Conservation (phyloP, 352 stramenopile genomes). For the Pelagophyceae sp. region DNA sequence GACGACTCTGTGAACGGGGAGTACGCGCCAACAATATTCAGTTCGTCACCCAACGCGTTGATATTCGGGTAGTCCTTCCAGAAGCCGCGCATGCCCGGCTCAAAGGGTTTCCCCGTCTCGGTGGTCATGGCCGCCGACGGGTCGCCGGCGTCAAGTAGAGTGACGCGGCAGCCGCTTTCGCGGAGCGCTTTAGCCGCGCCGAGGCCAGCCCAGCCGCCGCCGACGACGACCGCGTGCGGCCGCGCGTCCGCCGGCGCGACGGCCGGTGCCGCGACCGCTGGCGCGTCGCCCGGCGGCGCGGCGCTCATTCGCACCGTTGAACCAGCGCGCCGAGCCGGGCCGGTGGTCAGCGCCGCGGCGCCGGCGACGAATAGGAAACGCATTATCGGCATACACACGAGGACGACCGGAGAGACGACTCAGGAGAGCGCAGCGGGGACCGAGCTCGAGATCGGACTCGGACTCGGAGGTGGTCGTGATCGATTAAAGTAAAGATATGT, state of each 20-base stretch:
- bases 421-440: too few relatives aligned
- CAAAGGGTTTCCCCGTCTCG: conserved; percentile 46
- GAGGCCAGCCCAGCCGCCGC: conserved; percentile 60
- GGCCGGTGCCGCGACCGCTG: not conserved
- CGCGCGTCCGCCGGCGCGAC: not conserved
- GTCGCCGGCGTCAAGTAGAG: conserved; percentile 52
- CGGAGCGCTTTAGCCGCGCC: conserved; percentile 57
- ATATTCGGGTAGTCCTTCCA: conserved; percentile 74
- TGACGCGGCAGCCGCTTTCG: conserved; percentile 28
- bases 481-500: too few relatives aligned
- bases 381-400: too few relatives aligned
- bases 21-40: conserved; percentile 51
- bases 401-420: too few relatives aligned
- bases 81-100: conserved; percentile 56
- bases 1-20: conserved; percentile 60
- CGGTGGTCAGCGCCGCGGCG: not conserved
- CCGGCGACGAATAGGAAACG: not conserved
- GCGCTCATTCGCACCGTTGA: too few relatives aligned
- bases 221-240: conserved; percentile 43
- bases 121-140: conserved; percentile 8
- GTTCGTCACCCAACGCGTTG: conserved; percentile 46
- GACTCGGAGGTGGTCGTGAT: too few relatives aligned
- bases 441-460: too few relatives aligned
- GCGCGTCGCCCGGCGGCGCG: too few relatives aligned
- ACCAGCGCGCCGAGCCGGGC: not conserved